Percentiles rank a stretch among this genome's conserved stretches.
These are phyloP conservation scores for Podaxis sp. DNA, from an alignment of 768 basidiomycete species.

Conservation along the genomic window DNA sequence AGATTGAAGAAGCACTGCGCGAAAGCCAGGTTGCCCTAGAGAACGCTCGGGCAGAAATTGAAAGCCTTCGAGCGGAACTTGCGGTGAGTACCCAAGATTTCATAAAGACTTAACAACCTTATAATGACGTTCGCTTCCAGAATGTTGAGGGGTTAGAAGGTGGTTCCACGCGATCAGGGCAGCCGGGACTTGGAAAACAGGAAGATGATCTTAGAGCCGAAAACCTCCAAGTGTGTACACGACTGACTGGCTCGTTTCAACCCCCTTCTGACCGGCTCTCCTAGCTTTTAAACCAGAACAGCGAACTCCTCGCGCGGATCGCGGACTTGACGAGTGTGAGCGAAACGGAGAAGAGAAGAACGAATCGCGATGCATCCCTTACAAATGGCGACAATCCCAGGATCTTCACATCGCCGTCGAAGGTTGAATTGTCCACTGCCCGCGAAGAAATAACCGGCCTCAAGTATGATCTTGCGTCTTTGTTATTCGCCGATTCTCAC, in stretches of 20 bases:
- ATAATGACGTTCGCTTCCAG: neutral
- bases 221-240: neutral
- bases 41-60: slow-evolving; percentile 87
- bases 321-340: slow-evolving; percentile 28
- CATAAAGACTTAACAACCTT: neutral
- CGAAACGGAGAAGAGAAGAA: slow-evolving; percentile 65
- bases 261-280: neutral
- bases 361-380: slow-evolving; percentile 55
- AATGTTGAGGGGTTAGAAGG: neutral
- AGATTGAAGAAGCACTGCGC: slow-evolving; percentile 86
- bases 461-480: slow-evolving; percentile 49
- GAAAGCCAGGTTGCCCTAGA: slow-evolving; percentile 89
- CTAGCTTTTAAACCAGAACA: slow-evolving; percentile 27
- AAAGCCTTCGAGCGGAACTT: slow-evolving; percentile 69
- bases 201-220: neutral
- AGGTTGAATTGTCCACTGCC: slow-evolving; percentile 47
- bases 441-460: slow-evolving; percentile 78
- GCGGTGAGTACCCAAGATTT: slow-evolving; percentile 46
- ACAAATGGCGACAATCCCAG: slow-evolving; percentile 32
- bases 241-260: neutral
- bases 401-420: slow-evolving; percentile 35
- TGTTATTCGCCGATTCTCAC: neutral
- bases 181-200: neutral
- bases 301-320: slow-evolving; percentile 27
- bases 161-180: neutral